Base-by-base conservation (phyloP, 2,329 filamentous ascomycete genomes). In the Blastomyces silverae region DNA sequence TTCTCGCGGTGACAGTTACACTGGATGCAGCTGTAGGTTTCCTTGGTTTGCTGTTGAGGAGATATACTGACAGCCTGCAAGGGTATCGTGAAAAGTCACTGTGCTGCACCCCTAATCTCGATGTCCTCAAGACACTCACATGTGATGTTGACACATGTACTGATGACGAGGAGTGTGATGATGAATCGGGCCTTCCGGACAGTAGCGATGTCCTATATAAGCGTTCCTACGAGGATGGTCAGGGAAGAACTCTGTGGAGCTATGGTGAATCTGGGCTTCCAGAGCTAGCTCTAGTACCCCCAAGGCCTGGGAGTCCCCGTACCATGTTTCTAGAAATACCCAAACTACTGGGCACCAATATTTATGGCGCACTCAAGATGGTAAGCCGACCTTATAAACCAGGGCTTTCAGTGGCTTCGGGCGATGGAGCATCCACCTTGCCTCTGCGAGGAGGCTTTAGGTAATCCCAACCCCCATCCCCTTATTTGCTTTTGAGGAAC, bases 41-140 rank as follows among this genome's bases (percentile, higher is more conserved):
- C 13, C 20, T 28, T 17, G 8, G 20, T 25, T 15, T 10, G n/a
- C 22, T 5, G 20, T 44, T 42, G 11, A 8, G 11, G 11, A 34
- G n/a, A 28, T 20, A 15, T 39, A 25, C 39, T 46, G 39, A 20
- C 31, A 25, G n/a, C 39, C 39, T 61, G 48, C 44, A 39, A 61
- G 58, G 58, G 58, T 61, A 39, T 34, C 37, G 58, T 20, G 15
- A 61, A 61, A 61, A 46, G 37, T 44, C 58, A 11, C 58, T 46
- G 34, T 37, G 34, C 34, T 37, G 34, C 34, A 37, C 34, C 34
- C 34, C 34, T 37, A 37, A 37, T 10, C 34, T 37, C 34, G 34
- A 37, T 10, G 34, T 37, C 10, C 34, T 37, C 34, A 37, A 37
- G 34, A 37, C 34, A 37, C 34, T 37, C 34, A 37, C 7, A 37